phyloP scores from a whole-genome alignment of 495 filamentous ascomycete species.

The Xylaria palmicola region DNA sequence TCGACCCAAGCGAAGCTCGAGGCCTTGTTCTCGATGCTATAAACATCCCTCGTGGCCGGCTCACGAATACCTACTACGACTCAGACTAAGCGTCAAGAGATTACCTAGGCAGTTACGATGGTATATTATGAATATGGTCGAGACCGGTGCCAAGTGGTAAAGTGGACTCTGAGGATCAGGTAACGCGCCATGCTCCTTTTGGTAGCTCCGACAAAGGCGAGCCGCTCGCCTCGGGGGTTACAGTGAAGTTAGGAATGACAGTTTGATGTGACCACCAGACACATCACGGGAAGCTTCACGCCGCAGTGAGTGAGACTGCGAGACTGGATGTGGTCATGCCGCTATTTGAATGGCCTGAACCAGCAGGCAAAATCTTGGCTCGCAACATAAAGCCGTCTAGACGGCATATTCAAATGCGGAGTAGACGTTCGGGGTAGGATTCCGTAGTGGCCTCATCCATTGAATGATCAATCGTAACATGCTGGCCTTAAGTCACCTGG shows the following conservation, averaged over 20 bases:
- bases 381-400: neutral
- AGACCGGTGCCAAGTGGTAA: too few species aligned
- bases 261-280: neutral
- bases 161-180: too few species aligned
- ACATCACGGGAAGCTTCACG: neutral
- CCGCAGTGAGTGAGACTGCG: neutral
- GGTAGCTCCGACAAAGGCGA: constrained; percentile 11
- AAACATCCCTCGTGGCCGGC: too few species aligned
- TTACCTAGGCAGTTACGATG: too few species aligned
- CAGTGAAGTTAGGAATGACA: neutral
- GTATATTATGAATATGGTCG: too few species aligned
- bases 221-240: neutral
- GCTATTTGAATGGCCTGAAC: neutral
- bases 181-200: neutral
- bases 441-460: neutral
- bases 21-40: too few species aligned
- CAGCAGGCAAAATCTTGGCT: neutral
- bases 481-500: neutral
- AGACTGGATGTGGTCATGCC: neutral
- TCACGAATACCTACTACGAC: too few species aligned
- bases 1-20: too few species aligned
- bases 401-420: neutral
- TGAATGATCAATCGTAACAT: neutral
- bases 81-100: too few species aligned
- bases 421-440: neutral